These are phyloP conservation scores for Cercospora zeina DNA, from an alignment of 2,329 filamentous ascomycete species.

Conservation along the genomic window DNA sequence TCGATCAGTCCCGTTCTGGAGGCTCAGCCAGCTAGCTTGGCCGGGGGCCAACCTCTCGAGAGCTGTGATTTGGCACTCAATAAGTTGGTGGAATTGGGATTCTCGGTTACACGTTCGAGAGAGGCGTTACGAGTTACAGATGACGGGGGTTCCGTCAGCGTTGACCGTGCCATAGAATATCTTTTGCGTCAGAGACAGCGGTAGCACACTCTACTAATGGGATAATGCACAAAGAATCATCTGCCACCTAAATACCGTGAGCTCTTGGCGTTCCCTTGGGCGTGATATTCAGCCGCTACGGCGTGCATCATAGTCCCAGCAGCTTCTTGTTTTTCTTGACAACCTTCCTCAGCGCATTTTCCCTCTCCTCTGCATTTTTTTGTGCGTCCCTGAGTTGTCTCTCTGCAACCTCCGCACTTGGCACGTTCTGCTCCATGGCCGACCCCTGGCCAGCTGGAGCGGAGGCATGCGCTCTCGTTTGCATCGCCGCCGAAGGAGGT, in stretches of 20 bases:
- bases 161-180: slow-evolving; percentile 59
- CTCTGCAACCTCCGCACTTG: slow-evolving; percentile 38
- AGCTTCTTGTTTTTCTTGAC: slow-evolving; percentile 43
- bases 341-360: slow-evolving; percentile 37
- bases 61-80: slow-evolving; percentile 55
- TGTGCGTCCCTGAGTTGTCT: slow-evolving; percentile 37
- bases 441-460: neutral
- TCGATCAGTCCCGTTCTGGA: slow-evolving; percentile 38
- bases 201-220: neutral
- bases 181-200: slow-evolving; percentile 46
- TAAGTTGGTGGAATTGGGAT: slow-evolving; percentile 62
- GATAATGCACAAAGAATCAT: neutral
- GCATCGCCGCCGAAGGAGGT: slow-evolving; percentile 29
- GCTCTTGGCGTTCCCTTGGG: neutral
- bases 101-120: slow-evolving; percentile 56
- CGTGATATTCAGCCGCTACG: neutral
- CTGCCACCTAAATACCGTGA: neutral
- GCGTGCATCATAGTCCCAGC: slow-evolving; percentile 29
- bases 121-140: slow-evolving; percentile 61
- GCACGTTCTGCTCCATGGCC: slow-evolving; percentile 17
- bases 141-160: slow-evolving; percentile 59
- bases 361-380: slow-evolving; percentile 40
- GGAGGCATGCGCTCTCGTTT: slow-evolving; percentile 8
- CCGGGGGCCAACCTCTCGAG: neutral
- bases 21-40: slow-evolving; percentile 11